Conservation (phyloP, 1,139 yeast species). For the Lodderomyces elongisporus region DNA sequence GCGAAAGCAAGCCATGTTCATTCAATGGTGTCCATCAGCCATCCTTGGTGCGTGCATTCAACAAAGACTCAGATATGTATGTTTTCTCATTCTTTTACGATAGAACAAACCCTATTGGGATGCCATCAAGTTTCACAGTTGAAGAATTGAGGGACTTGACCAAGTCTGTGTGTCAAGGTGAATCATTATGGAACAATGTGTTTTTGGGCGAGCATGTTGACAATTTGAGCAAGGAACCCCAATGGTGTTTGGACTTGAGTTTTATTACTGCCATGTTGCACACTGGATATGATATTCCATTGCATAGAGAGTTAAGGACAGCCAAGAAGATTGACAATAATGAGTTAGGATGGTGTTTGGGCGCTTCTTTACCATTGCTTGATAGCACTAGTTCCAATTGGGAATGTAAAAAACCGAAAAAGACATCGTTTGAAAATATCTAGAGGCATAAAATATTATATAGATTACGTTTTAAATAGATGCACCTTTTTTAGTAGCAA, state of each 20-base stretch:
- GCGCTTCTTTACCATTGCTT: constrained; percentile 89
- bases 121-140: constrained; percentile 85
- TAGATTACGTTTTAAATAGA: too few species aligned
- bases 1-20: constrained; percentile 78
- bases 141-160: constrained; percentile 81
- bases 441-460: too few species aligned
- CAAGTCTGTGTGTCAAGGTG: constrained; percentile 79
- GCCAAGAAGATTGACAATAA: constrained; percentile 84
- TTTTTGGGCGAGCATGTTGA: constrained; percentile 61
- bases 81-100: constrained; percentile 94
- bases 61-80: constrained; percentile 66
- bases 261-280: constrained; percentile 87
- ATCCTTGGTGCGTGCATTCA: constrained; percentile 71
- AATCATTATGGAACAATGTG: constrained; percentile 60
- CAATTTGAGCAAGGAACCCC: constrained; percentile 70
- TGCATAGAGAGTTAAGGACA: constrained; percentile 81
- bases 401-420: constrained; percentile 60
- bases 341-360: constrained; percentile 97
- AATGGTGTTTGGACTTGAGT: constrained; percentile 89
- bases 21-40: constrained; percentile 98
- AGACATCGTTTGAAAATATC: too few species aligned
- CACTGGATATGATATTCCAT: constrained; percentile 93
- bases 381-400: constrained; percentile 59
- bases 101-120: constrained; percentile 86
- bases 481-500: too few species aligned